Base-by-base conservation (phyloP, 2,329 filamentous ascomycete species). In the Xylariaceae sp. region DNA sequence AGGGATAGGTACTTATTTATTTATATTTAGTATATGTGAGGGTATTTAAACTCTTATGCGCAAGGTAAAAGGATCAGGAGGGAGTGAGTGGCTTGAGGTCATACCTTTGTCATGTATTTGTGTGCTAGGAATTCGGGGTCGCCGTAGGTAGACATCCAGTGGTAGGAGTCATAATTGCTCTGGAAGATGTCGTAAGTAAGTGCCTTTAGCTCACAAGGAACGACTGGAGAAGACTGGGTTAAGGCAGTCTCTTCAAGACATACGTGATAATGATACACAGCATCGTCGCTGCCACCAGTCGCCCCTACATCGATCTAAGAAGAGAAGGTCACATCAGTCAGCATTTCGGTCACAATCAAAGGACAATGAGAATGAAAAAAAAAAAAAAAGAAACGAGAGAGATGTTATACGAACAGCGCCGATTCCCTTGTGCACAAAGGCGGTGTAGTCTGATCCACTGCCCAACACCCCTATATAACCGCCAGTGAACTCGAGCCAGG, bases 141-240 rank as follows among this genome's bases (percentile, higher is more conserved):
- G 3, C 86, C 86, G 50, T 78, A 88, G 3, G 68, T 81, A 11
- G 81, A 72, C 85, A 92, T 92, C 87, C 87, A 94, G 53, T 82
- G 69, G 56, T 85, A 89, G 23, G 76, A 85, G 56, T 94, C 88
- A 56, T 89, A 94, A 62, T 92, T 92, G 46, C 77, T 45, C 21
- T 24, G 21, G 6, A 11, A 24, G 6, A 29, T 13, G 6, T 29
- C 5, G 13, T 29, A 8, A 29, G 27, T 13, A 13, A n/a, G 27
- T 29, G 13, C 8, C 13, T 29, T 14, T 6, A 9, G 7, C 27
- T 29, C 27, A 9, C 5, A 5, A 7, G 21, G 7, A 11, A 24
- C 21, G 13, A 14, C 27, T 29, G 27, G 13, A n/a, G 8, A 5
- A 29, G 13, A 13, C 5, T 12, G n/a, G 13, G 13, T 12, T 13